These are phyloP conservation scores for Meira nashicola DNA, from an alignment of 1,284 basidiomycete species.

Conservation along the genomic window DNA sequence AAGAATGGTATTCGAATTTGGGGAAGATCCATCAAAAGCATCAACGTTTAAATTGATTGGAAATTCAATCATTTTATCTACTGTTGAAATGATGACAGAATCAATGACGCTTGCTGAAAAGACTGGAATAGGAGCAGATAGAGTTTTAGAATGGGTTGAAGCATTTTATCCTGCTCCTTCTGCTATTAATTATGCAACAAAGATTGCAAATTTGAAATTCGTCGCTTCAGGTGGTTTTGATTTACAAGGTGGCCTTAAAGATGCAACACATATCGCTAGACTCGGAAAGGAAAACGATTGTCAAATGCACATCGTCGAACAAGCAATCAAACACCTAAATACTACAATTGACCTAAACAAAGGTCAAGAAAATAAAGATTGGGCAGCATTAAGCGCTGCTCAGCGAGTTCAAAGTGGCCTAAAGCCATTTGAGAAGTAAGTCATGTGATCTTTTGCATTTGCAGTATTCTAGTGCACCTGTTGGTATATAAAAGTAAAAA, in stretches of 20 bases:
- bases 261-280: constrained; percentile 53
- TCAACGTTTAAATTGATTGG: constrained; percentile 65
- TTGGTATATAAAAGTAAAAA: not conserved
- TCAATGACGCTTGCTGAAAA: constrained; percentile 77
- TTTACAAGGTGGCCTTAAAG: not conserved
- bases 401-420: constrained; percentile 67
- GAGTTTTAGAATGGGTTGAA: constrained; percentile 54
- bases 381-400: constrained; percentile 68
- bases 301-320: constrained; percentile 74
- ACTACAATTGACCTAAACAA: constrained; percentile 64
- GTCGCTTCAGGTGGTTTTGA: constrained; percentile 47
- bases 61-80: constrained; percentile 41
- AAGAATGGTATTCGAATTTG: constrained; percentile 56
- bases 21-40: constrained; percentile 72
- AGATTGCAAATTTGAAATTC: constrained; percentile 17
- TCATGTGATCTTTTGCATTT: not conserved
- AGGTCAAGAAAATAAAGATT: constrained; percentile 59
- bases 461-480: too few relatives aligned
- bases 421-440: constrained; percentile 57
- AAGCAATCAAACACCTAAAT: constrained; percentile 71
- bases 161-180: constrained; percentile 38
- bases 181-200: constrained; percentile 37
- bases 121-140: constrained; percentile 68
- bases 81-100: constrained; percentile 73
- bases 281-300: constrained; percentile 63